Evolutionary conservation across 202 grass and related monocot species (phyloP).

Genomic region (Carex sylvatica): DNA sequence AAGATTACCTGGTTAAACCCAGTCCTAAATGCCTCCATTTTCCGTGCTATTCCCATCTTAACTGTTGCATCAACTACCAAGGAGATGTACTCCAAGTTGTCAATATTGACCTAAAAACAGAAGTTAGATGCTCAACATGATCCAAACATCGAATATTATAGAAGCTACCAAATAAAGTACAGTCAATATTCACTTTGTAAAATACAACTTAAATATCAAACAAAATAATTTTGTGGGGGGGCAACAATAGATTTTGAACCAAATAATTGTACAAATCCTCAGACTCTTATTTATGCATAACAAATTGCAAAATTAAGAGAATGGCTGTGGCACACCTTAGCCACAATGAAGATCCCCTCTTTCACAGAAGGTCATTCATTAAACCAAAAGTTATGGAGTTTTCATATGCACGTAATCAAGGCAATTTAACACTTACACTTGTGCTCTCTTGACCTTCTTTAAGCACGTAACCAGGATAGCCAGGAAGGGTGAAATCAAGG

Average conservation of each 20-base stretch:
- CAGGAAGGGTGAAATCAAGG: slow-evolving; percentile 84
- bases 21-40: slow-evolving; percentile 59
- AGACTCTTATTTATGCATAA: background rate
- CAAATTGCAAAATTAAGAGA: background rate
- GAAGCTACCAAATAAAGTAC: background rate
- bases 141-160: background rate
- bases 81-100: slow-evolving; percentile 67
- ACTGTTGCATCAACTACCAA: slow-evolving; percentile 71
- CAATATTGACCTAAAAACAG: slow-evolving; percentile 55
- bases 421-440: slow-evolving; percentile 38
- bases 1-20: slow-evolving; percentile 71
- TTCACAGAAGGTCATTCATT: slow-evolving; percentile 2
- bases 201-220: background rate
- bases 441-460: slow-evolving; percentile 56
- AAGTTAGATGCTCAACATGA: slow-evolving; percentile 6
- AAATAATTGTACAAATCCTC: background rate
- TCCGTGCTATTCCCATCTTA: slow-evolving; percentile 55
- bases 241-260: slow-evolving; percentile 9
- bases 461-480: slow-evolving; percentile 73
- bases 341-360: background rate
- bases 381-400: slow-evolving; percentile 3
- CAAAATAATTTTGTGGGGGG: background rate
- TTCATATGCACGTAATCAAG: background rate
- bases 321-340: background rate
- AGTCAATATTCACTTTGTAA: background rate